Conservation (phyloP, 2,329 filamentous ascomycete genomes). For the Fusarium brachygibbosum region DNA sequence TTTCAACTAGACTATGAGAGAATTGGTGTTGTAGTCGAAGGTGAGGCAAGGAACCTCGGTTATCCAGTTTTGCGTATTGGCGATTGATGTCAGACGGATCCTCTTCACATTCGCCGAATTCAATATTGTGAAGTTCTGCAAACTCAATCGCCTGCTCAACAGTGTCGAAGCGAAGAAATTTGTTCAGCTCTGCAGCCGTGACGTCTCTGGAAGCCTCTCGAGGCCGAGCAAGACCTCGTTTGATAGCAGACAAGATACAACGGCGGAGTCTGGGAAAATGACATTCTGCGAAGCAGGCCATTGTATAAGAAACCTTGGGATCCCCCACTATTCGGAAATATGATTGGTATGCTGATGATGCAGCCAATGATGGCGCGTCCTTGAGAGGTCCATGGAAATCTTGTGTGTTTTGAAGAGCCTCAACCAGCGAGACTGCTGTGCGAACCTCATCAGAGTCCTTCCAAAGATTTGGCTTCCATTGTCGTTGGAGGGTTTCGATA, state of each 20-base stretch:
- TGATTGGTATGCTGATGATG: slow-evolving; percentile 64
- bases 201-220: slow-evolving; percentile 71
- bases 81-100: slow-evolving; percentile 54
- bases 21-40: slow-evolving; percentile 68
- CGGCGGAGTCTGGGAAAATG: slow-evolving; percentile 73
- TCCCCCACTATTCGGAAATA: slow-evolving; percentile 73
- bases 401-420: slow-evolving; percentile 70
- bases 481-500: slow-evolving; percentile 64
- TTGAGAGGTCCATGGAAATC: slow-evolving; percentile 70
- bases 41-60: slow-evolving; percentile 60
- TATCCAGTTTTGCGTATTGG: slow-evolving; percentile 61
- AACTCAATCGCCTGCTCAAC: slow-evolving; percentile 75
- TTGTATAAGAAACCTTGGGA: slow-evolving; percentile 72
- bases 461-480: slow-evolving; percentile 70
- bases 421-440: slow-evolving; percentile 71
- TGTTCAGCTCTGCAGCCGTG: slow-evolving; percentile 68
- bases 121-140: slow-evolving; percentile 69
- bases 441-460: slow-evolving; percentile 69
- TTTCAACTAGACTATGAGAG: slow-evolving; percentile 69
- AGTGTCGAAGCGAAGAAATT: slow-evolving; percentile 75
- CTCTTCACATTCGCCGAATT: slow-evolving; percentile 60
- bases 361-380: slow-evolving; percentile 62
- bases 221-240: slow-evolving; percentile 68
- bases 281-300: slow-evolving; percentile 78
- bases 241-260: slow-evolving; percentile 68